These are phyloP conservation scores for Penicillium arizonense DNA, from an alignment of 495 filamentous ascomycete genomes.

Conservation along the genomic window DNA sequence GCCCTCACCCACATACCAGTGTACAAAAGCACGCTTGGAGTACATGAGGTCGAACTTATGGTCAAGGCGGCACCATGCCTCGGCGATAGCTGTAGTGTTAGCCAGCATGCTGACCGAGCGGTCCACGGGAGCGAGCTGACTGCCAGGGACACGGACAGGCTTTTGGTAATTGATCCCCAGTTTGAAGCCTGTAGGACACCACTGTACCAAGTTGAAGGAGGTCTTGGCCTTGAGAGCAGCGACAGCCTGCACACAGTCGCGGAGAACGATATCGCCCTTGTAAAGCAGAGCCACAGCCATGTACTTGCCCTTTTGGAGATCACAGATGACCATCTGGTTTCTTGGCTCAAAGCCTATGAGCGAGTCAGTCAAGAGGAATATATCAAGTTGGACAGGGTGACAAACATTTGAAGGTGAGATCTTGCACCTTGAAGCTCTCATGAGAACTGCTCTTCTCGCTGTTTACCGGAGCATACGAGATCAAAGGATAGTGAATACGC, in stretches of 20 bases:
- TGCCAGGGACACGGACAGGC: slow-evolving; percentile 72
- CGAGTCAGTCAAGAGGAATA: slow-evolving; percentile 1
- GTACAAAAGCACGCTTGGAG: slow-evolving; percentile 90
- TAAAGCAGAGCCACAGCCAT: slow-evolving; percentile 91
- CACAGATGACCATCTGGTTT: slow-evolving; percentile 96
- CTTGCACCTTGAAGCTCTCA: slow-evolving; percentile 88
- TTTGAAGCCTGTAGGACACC: slow-evolving; percentile 97
- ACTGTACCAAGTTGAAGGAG: slow-evolving; percentile 90
- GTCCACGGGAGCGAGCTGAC: slow-evolving; percentile 79
- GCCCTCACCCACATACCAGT: slow-evolving; percentile 95
- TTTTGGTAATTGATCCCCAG: slow-evolving; percentile 92
- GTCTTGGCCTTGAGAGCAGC: slow-evolving; percentile 80
- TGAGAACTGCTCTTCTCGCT: slow-evolving; percentile 78
- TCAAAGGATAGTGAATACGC: slow-evolving; percentile 88
- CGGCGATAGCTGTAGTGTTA: slow-evolving; percentile 89
- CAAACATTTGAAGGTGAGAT: slow-evolving; percentile 83
- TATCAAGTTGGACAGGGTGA: slow-evolving; percentile 13
- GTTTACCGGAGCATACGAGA: slow-evolving; percentile 86
- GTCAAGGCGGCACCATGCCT: slow-evolving; percentile 86
- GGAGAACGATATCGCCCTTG: slow-evolving; percentile 85
- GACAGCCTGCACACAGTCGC: slow-evolving; percentile 77
- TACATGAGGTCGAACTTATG: slow-evolving; percentile 98
- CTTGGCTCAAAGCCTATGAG: slow-evolving; percentile 77
- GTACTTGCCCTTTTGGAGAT: slow-evolving; percentile 90
- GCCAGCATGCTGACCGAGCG: slow-evolving; percentile 87